These are phyloP conservation scores for Penicillium malachiteum DNA, from an alignment of 495 filamentous ascomycete genomes.

Conservation along the genomic window DNA sequence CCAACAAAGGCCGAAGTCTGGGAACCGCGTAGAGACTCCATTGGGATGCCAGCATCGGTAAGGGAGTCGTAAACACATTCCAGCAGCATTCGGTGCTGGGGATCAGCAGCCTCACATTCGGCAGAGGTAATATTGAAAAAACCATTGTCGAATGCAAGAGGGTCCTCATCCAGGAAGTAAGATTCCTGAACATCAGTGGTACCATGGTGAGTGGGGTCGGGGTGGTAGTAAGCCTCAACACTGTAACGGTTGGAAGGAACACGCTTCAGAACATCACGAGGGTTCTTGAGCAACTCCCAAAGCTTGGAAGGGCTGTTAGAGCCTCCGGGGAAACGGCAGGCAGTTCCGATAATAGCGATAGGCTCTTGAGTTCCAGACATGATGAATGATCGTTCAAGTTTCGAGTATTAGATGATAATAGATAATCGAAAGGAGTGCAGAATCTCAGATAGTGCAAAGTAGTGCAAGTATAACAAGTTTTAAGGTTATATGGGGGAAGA, in stretches of 20 bases:
- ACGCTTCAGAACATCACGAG: background rate
- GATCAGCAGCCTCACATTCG: constrained; percentile 13
- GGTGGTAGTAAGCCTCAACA: constrained; percentile 1
- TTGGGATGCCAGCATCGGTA: background rate
- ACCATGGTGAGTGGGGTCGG: background rate
- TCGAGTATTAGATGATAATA: too few species aligned
- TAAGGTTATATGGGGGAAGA: too few species aligned
- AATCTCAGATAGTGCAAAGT: too few species aligned
- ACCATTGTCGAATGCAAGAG: background rate
- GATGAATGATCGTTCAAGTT: background rate
- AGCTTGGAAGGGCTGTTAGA: background rate
- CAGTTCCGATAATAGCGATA: background rate
- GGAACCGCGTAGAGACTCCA: background rate
- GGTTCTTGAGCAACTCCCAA: background rate
- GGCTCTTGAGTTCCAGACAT: constrained; percentile 10
- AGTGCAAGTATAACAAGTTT: too few species aligned
- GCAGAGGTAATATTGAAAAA: constrained; percentile 10
- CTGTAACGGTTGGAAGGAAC: background rate
- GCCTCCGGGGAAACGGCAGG: constrained; percentile 5
- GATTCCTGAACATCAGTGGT: background rate
- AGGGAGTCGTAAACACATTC: constrained; percentile 1
- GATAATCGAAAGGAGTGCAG: too few species aligned
- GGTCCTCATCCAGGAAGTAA: background rate
- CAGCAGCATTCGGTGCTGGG: background rate
- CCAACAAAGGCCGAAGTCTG: background rate